A percentile compares a stretch with the other conserved stretches of the same genome.
phyloP scores from a whole-genome alignment of 768 basidiomycete species.

The Tulasnella calospora region DNA sequence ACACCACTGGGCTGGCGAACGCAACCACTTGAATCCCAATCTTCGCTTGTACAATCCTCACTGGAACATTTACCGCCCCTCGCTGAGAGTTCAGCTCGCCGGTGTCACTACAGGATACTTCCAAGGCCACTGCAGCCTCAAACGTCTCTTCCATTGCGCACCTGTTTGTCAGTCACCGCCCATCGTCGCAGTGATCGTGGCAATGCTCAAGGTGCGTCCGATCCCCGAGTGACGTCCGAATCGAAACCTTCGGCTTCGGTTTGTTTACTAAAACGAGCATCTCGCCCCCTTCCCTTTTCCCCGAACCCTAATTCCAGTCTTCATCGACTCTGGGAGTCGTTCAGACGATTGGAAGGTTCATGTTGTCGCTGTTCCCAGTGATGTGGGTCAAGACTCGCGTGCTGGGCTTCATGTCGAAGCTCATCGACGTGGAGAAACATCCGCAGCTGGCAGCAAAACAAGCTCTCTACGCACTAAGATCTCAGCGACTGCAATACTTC shows the following conservation, averaged over 20 bases:
- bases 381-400: conserved; percentile 56
- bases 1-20: not conserved
- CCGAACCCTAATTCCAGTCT: conserved; percentile 43
- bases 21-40: not conserved
- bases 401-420: conserved; percentile 39
- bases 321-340: conserved; percentile 69
- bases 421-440: conserved; percentile 40
- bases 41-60: not conserved
- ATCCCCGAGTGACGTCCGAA: not conserved
- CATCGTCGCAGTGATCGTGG: conserved; percentile 45
- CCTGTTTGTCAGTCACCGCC: conserved; percentile 38
- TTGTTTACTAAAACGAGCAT: conserved; percentile 3
- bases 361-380: conserved; percentile 69
- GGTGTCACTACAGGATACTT: not conserved
- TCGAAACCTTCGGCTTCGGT: not conserved
- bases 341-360: conserved; percentile 63
- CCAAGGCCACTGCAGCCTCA: not conserved
- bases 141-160: not conserved
- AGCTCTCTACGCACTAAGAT: not conserved
- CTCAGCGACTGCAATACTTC: conserved; percentile 5
- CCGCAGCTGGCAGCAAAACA: conserved; percentile 10
- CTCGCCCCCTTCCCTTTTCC: not conserved
- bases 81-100: not conserved
- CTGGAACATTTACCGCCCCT: not conserved
- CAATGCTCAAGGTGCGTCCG: conserved; percentile 55